phyloP scores from a whole-genome alignment of 768 basidiomycete genomes.

The Lentinula aciculospora region DNA sequence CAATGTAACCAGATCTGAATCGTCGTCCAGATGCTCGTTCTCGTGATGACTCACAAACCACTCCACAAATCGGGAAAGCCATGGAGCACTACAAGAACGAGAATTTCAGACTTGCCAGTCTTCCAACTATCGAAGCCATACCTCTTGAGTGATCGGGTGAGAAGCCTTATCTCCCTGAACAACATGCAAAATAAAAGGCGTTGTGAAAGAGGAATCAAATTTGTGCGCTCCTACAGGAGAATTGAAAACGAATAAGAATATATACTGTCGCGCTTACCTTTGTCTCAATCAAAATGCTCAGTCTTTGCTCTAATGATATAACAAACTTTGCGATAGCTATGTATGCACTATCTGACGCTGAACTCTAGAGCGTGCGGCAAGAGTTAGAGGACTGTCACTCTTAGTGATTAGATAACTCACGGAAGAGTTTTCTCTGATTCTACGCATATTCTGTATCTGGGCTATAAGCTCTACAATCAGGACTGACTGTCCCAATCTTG shows the following conservation, averaged over 20 bases:
- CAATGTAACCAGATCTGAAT: constrained; percentile 37
- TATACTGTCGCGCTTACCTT: constrained; percentile 34
- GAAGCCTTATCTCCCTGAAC: constrained; percentile 57
- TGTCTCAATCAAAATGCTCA: constrained; percentile 50
- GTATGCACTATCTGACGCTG: constrained; percentile 21
- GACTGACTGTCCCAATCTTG: constrained; percentile 57
- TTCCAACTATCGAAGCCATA: constrained; percentile 23
- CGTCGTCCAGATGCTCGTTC: constrained; percentile 27
- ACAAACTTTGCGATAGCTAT: constrained; percentile 39
- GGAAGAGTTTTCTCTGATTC: constrained; percentile 31
- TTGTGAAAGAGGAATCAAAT: constrained; percentile 48
- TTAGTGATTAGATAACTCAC: not conserved
- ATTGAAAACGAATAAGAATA: not conserved
- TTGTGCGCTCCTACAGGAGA: constrained; percentile 43
- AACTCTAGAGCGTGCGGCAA: not conserved
- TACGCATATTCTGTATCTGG: constrained; percentile 37
- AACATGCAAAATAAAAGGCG: constrained; percentile 55
- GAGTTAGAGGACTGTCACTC: constrained; percentile 9
- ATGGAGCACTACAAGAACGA: constrained; percentile 30
- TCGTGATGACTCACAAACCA: constrained; percentile 40
- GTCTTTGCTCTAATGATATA: constrained; percentile 47
- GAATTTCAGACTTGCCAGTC: not conserved
- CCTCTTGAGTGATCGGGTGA: constrained; percentile 61
- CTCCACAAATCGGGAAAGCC: constrained; percentile 35
- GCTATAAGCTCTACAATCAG: constrained; percentile 59